Base-by-base conservation (phyloP, 129 eudicot species). In the Ambrosia artemisiifolia region DNA sequence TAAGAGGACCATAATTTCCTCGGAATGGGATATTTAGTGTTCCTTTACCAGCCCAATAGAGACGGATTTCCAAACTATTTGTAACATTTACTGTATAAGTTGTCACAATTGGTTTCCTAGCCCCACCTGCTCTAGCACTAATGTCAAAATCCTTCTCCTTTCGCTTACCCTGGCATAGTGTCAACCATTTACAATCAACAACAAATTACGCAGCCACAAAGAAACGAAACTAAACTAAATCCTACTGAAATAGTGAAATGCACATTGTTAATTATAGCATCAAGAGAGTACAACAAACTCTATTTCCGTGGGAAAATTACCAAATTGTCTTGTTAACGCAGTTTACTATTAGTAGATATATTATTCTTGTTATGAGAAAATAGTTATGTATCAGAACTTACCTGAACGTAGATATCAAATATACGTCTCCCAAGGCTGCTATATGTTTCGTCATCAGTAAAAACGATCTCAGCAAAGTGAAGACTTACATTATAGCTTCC, bases 351-450 rank as follows among this genome's bases (percentile, higher is more conserved):
- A 34, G 19, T 48, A 28, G 35, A 48, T 43, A 44, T 16, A 70
- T 32, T 24, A 17, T 13, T 20, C 59, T 59, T 20, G 32, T 7
- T 11, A 33, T 18, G 36, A 49, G 47, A 69, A 8, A 17, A 32
- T 42, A 38, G 36, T 2, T 28, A 49, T 36, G 17, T n/a, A 51
- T 20, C 55, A 69, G 64, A 12, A 68, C 11, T 16, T 51, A 89
- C 98, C 96, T 89, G 98, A 67, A 93, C 82, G 57, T 84, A 82
- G 70, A 93, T 78, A 81, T 93, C 92, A 85, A 93, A 93, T 42
- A 89, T 8, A 60, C 98, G 92, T 73, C 92, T 87, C 28, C 98
- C 98, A 20, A 87, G 83, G 78, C 98, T 87, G 63, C 66, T 44
- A 68, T 59, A 93, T 46, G 83, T 79, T 32, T 43, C 61, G 79